phyloP scores from a whole-genome alignment of 2,329 filamentous ascomycete species.

The Penicillium psychrosexuale region DNA sequence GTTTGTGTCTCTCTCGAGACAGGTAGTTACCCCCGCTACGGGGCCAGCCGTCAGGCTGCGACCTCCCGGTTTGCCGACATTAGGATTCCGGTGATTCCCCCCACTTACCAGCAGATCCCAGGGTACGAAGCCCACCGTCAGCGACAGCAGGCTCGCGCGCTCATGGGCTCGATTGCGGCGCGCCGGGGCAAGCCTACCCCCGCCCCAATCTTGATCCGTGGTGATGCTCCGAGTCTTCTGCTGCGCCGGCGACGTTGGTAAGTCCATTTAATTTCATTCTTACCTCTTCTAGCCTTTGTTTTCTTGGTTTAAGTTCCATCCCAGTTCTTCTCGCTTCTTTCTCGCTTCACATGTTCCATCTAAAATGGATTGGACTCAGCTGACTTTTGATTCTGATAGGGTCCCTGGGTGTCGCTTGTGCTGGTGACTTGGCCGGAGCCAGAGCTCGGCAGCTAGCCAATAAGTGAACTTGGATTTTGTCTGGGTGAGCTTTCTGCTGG shows the following conservation, averaged over 20 bases:
- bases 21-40: background rate
- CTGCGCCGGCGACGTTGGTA: background rate
- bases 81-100: constrained; percentile 1
- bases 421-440: background rate
- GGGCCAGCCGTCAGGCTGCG: background rate
- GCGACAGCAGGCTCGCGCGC: background rate
- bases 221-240: background rate
- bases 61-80: background rate
- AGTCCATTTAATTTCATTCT: background rate
- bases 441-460: background rate
- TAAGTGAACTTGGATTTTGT: background rate
- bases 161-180: constrained; percentile 1
- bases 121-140: background rate
- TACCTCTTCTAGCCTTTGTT: no score
- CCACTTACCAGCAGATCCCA: background rate
- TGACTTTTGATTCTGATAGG: background rate
- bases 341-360: background rate
- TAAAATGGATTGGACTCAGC: background rate
- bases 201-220: background rate
- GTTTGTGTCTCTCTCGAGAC: background rate
- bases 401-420: background rate
- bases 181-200: background rate
- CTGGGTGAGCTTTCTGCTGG: background rate
- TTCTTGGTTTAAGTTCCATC: background rate
- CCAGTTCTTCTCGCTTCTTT: background rate